phyloP scores from a whole-genome alignment of 495 filamentous ascomycete genomes.

The Lasiosphaeria ovina region DNA sequence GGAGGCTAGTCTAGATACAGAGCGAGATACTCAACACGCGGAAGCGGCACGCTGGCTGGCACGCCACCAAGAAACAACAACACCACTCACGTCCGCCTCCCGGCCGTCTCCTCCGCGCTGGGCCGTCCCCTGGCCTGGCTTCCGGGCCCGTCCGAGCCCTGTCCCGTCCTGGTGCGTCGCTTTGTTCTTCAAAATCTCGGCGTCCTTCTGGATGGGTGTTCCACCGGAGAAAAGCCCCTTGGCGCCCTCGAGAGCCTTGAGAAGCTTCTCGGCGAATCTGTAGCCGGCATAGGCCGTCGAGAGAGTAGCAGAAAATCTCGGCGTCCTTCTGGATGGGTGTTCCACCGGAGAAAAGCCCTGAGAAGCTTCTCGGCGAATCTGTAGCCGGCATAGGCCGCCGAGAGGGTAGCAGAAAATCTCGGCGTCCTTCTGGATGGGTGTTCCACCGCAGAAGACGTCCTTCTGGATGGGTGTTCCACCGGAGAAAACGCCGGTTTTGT shows the following conservation, averaged over 20 bases:
- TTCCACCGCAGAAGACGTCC: slow-evolving; percentile 84
- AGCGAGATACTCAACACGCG: too few species aligned
- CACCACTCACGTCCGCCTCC: too few species aligned
- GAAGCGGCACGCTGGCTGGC: too few species aligned
- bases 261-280: slow-evolving; percentile 89
- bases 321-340: slow-evolving; percentile 75
- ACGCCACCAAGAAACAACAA: too few species aligned
- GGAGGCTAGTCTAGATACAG: too few species aligned
- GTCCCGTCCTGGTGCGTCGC: too few species aligned
- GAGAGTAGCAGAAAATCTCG: slow-evolving; percentile 85
- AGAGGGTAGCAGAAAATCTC: slow-evolving; percentile 90
- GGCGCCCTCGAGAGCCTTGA: slow-evolving; percentile 84
- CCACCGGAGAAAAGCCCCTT: slow-evolving; percentile 86
- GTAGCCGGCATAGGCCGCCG: slow-evolving; percentile 96
- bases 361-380: slow-evolving; percentile 92
- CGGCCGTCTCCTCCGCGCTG: too few species aligned
- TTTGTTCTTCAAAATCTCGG: too few species aligned
- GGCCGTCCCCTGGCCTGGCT: too few species aligned
- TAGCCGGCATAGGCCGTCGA: slow-evolving; percentile 98
- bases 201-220: slow-evolving; percentile 74
- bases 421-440: slow-evolving; percentile 73
- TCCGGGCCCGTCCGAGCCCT: too few species aligned
- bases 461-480: too few species aligned
- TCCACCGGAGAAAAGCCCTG: slow-evolving; percentile 84
- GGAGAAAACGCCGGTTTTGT: too few species aligned